Evolutionary conservation across 108 stramenopile genomes (phyloP).

Genomic region (Stephanodiscus triporus): DNA sequence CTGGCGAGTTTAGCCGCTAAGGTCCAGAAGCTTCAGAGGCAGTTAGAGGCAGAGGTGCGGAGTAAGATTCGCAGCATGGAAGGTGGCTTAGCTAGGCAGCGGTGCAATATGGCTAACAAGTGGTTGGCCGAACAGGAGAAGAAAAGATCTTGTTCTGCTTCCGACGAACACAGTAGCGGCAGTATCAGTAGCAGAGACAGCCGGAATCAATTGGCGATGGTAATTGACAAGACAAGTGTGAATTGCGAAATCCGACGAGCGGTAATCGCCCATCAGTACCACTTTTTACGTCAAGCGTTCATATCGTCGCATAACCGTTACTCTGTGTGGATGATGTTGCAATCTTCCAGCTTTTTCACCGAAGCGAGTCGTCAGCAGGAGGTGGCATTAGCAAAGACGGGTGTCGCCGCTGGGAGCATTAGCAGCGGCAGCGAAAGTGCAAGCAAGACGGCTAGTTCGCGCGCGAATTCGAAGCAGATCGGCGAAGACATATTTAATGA

Average conservation of each 20-base stretch:
- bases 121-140: conserved; percentile 15
- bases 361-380: conserved; percentile 55
- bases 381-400: conserved; percentile 8
- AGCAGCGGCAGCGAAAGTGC: conserved; percentile 26
- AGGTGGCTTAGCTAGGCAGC: conserved; percentile 20
- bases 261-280: conserved; percentile 74
- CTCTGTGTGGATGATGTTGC: conserved; percentile 70
- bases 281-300: conserved; percentile 55
- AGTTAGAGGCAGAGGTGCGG: conserved; percentile 70
- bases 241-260: conserved; percentile 57
- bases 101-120: conserved; percentile 32
- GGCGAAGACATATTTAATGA: conserved; percentile 79
- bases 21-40: conserved; percentile 63
- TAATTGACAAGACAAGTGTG: conserved; percentile 33
- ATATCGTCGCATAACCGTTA: conserved; percentile 78
- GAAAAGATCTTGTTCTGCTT: neutral
- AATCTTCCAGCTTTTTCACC: conserved; percentile 60
- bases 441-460: conserved; percentile 40
- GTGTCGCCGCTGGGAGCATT: conserved; percentile 12
- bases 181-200: neutral
- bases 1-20: conserved; percentile 61
- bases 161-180: neutral
- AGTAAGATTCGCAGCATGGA: conserved; percentile 64
- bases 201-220: conserved; percentile 4
- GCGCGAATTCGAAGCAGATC: conserved; percentile 83